These are phyloP conservation scores for Penicillium lividum DNA, from an alignment of 495 filamentous ascomycete genomes.

Conservation along the genomic window DNA sequence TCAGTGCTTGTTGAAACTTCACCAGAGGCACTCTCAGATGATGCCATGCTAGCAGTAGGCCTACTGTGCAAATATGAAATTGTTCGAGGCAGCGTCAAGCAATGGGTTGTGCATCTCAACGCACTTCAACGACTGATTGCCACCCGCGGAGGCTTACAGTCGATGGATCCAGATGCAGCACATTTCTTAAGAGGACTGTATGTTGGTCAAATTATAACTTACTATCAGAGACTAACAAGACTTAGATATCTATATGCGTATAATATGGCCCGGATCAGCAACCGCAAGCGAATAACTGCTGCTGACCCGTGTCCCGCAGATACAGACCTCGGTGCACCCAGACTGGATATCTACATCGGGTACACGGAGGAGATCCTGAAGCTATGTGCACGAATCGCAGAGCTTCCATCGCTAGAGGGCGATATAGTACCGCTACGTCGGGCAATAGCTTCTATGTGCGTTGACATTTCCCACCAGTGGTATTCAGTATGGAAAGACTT, in stretches of 20 bases:
- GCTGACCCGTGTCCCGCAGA: slow-evolving; percentile 16
- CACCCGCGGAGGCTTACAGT: slow-evolving; percentile 38
- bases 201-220: background rate
- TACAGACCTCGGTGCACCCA: slow-evolving; percentile 30
- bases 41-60: slow-evolving; percentile 44
- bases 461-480: background rate
- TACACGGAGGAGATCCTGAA: slow-evolving; percentile 48
- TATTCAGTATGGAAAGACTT: background rate
- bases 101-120: slow-evolving; percentile 45
- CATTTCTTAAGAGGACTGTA: slow-evolving; percentile 47
- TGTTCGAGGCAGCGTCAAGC: slow-evolving; percentile 45
- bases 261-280: slow-evolving; percentile 43
- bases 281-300: slow-evolving; percentile 29
- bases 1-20: slow-evolving; percentile 26
- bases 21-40: slow-evolving; percentile 29
- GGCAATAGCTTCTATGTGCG: slow-evolving; percentile 38
- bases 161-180: slow-evolving; percentile 37
- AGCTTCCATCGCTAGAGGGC: slow-evolving; percentile 31
- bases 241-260: slow-evolving; percentile 42
- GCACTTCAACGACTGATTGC: slow-evolving; percentile 42
- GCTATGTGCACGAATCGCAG: slow-evolving; percentile 40
- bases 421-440: slow-evolving; percentile 29
- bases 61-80: slow-evolving; percentile 49
- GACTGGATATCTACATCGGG: slow-evolving; percentile 47
- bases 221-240: background rate